Evolutionary conservation across 768 basidiomycete genomes (phyloP), one percentile per base, ranked within the genome.

Genomic region (Pisolithus tinctorius): DNA sequence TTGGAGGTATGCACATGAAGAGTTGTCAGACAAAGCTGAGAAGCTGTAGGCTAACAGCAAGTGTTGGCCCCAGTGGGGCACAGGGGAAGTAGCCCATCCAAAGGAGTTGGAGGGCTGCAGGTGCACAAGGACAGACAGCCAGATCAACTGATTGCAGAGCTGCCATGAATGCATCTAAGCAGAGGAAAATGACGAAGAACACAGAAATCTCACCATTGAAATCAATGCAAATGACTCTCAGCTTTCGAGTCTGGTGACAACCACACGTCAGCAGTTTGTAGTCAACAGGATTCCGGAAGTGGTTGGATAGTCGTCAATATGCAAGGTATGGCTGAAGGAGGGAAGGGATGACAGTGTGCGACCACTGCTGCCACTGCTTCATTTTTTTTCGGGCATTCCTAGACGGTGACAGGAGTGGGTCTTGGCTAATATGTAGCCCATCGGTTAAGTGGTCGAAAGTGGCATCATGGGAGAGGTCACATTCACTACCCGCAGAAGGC

Each of bases 1-100:
- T 67, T 9, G 62, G 68, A 9, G 64, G 51, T 6, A 61, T 50
- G 20, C 45, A 49, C 26, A 66, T 41, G 51, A 67, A 70, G 0
- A 71, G 53, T 7, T 54, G 37, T 30, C 40, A 20, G 0, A 63
- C 62, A 5, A 71, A 68, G 30, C 64, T 58, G 9, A 71, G 49
- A 27, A 70, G 55, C 34, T 52, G 53, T 14, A 71, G 29, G 47
- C 69, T 64, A 1, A 72, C 62, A 11, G 66, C 70, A 3, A 72
- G 52, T 9, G 62, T 60, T 6, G 70, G 70, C 0, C 42, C 48
- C 4, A 60, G 16, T 0, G 69, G 70, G 6, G 66, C 54, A 37
- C 60, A 64, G 14, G 69, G 60, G 47, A 70, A 68, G 17, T 60
- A 53, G 1, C 61, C 64, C 3, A n/a, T 29, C 38, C 45, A 26